Percentiles rank a stretch among this genome's conserved stretches.
Conservation (phyloP, 768 basidiomycete species). For the Russula emetica region DNA sequence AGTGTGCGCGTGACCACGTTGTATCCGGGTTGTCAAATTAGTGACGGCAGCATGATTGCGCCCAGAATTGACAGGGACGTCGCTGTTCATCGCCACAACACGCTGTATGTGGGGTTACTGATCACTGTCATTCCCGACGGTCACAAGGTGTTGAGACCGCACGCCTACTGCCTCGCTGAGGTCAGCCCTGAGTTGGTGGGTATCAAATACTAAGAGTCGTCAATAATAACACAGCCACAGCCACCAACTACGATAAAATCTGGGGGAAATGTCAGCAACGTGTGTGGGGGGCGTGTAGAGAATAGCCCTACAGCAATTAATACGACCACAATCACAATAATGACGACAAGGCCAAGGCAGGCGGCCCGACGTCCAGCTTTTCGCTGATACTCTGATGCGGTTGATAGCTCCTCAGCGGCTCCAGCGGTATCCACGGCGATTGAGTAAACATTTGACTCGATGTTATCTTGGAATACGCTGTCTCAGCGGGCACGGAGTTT, state of each 20-base stretch:
- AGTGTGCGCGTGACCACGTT: neutral
- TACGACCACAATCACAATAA: slow-evolving; percentile 82
- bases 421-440: slow-evolving; percentile 80
- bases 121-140: neutral
- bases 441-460: slow-evolving; percentile 88
- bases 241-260: no score
- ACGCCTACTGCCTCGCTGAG: neutral
- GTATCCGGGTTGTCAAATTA: neutral
- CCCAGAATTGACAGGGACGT: neutral
- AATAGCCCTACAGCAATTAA: slow-evolving; percentile 75
- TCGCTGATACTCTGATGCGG: slow-evolving; percentile 90
- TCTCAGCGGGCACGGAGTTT: neutral
- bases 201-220: slow-evolving; percentile 16
- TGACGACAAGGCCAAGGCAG: slow-evolving; percentile 85
- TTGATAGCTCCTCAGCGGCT: slow-evolving; percentile 81
- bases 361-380: slow-evolving; percentile 86
- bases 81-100: neutral
- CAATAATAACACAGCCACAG: neutral
- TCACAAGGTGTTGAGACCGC: neutral
- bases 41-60: neutral
- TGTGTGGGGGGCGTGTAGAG: neutral
- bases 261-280: neutral
- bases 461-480: slow-evolving; percentile 63
- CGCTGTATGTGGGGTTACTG: neutral
- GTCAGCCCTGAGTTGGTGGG: neutral